Base-by-base conservation (phyloP, 1,284 basidiomycete genomes). In the Trametes versicolor region DNA sequence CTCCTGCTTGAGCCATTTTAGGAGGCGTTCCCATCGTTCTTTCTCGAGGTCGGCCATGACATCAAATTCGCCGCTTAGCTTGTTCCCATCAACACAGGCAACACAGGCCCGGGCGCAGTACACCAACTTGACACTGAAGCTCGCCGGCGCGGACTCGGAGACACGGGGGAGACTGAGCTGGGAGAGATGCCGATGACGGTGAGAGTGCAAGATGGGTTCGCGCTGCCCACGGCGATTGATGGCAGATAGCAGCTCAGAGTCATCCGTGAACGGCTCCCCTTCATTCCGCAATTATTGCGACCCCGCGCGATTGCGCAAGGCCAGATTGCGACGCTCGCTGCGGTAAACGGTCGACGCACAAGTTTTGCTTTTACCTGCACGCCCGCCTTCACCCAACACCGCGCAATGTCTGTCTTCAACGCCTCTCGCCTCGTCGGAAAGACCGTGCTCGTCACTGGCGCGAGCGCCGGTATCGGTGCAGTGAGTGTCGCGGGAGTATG, bases 371-470 rank as follows among this genome's bases (percentile, higher is more conserved):
- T 27, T 49, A 29, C 29, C n/a, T 17, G 25, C 32, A 37, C 54
- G 58, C 56, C 59, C 63, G 54, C 37, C 51, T 60, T 37, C 25
- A 29, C 34, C 60, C 64, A 51, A 41, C 63, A 62, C 66, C 74
- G 72, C 74, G 75, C 66, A 62, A 92, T 93, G 91, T 90, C 91
- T 50, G 79, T 94, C 62, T 95, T 95, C 85, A 91, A 91, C 75
- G 81, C 90, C 45, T 86, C 90, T 60, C 87, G 91, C 70, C 80
- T 97, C 43, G 77, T 92, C 57, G 91, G 91, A 75, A 96, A 96
- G 81, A 95, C 89, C 13, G 91, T 97, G 64, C 85, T 97, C 59
- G 83, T 97, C 65, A 96, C 95, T 15, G 95, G 95, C 23, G 93
- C 94, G 8, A 93, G 91, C 72, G 87, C 89, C 49, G 94, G 93